Base-by-base conservation (phyloP, 2,329 filamentous ascomycete genomes). In the Xylaria sp. region DNA sequence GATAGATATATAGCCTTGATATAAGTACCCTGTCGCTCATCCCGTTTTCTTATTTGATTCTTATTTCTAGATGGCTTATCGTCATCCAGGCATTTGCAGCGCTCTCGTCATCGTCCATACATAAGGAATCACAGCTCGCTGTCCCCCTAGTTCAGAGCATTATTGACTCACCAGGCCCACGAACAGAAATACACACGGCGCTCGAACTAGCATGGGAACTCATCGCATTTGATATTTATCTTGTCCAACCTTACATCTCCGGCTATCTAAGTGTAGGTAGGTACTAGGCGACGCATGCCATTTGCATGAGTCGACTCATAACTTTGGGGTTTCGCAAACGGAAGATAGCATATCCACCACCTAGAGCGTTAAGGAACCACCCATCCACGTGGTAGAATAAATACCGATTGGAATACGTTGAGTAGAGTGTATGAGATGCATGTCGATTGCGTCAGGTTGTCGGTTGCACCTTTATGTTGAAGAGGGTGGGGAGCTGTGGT, bases 121-220 rank as follows among this genome's bases (percentile, higher is more conserved):
- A 23, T 18, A 28, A 7, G 23, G 43, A 25, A 49, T 49, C 10
- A 31, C 49, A 52, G 49, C 23, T 31, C 13, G 15, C 49, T 31
- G 28, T 6, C 1, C 23, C 13, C 46, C 4, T 52, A 5, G 8
- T 25, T 10, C 9, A 25, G 20, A 23, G 9, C 9, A 20, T 20
- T 20, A 5, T 49, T 13, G 20, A 10, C 15, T 52, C 49, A 52
- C 23, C 15, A 41, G n/a, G n/a, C 36, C 54, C n/a, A 25, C 58
- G 52, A 28, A 39, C 56, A 39, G 25, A 25, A 66, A 49, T 55
- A 62, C 56, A 58, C 54, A 48, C 25, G 63, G n/a, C 60, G 36
- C 48, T 61, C 28, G 28, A 28, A 5, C 2, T 28, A 2, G 28
- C 28, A 28, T 10, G 23, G 48, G 64, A 56, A 51, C 54, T 13